Percentiles rank a stretch among this genome's conserved stretches.
Evolutionary conservation across 2,329 filamentous ascomycete genomes (phyloP).

Genomic region (Fusarium agapanthi): DNA sequence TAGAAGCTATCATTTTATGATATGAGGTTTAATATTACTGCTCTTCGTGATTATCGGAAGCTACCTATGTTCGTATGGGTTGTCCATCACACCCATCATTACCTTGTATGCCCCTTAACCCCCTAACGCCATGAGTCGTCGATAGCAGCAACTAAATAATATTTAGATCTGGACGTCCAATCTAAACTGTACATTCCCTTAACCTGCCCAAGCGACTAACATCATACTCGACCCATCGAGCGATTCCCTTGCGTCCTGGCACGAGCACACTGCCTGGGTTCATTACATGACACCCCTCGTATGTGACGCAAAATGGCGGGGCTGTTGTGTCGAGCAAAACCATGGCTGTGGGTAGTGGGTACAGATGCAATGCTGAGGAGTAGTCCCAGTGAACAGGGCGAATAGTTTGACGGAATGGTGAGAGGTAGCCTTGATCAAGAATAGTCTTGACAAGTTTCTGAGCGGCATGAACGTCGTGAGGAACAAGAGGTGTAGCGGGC

Average conservation of each 20-base stretch:
- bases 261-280: slow-evolving; percentile 86
- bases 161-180: neutral
- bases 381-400: slow-evolving; percentile 93
- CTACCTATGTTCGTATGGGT: neutral
- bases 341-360: slow-evolving; percentile 86
- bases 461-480: slow-evolving; percentile 66
- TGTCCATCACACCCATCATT: slow-evolving; percentile 26
- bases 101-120: neutral
- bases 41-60: neutral
- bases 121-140: slow-evolving; percentile 9
- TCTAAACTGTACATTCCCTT: slow-evolving; percentile 68
- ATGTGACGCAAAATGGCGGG: slow-evolving; percentile 85
- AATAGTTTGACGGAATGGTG: slow-evolving; percentile 82
- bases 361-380: slow-evolving; percentile 77
- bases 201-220: slow-evolving; percentile 69
- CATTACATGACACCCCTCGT: slow-evolving; percentile 95
- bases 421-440: slow-evolving; percentile 87
- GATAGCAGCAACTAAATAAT: neutral
- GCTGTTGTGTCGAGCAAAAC: slow-evolving; percentile 84
- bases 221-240: slow-evolving; percentile 90
- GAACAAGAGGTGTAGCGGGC: slow-evolving; percentile 52
- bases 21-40: neutral
- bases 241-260: slow-evolving; percentile 71
- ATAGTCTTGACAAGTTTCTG: slow-evolving; percentile 89
- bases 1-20: neutral